Evolutionary conservation across 805 yeast genomes (phyloP), one percentile per base, ranked within the genome.

Genomic region (Yarrowia sp.): DNA sequence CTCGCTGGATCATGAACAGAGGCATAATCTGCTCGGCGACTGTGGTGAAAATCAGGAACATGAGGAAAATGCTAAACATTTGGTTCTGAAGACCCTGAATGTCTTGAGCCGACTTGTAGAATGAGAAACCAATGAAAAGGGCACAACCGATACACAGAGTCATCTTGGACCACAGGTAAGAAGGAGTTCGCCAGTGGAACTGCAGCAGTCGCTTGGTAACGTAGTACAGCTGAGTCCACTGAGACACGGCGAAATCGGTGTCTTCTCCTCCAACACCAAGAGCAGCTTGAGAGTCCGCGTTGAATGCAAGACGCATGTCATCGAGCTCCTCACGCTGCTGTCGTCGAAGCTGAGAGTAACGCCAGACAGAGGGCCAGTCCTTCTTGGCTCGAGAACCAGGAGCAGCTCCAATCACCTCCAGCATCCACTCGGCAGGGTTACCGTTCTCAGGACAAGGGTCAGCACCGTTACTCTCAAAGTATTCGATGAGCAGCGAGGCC

Each of bases 381-480:
- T 68, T 64, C 33, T 68, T 71, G 13, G 78, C 77, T 12, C 68
- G 68, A 10, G 77, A 72, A 24, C 77, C 80, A 61, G 79, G 79
- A 49, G 76, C 79, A 67, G 80, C 81, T 39, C 84, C 82, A 66
- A 75, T 73, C n/a, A 72, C 74, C 70, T 89, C 89, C 78, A 92
- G 81, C 96, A 92, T 92, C 95, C 96, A 92, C 79, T 91, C 97
- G 14, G 93, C 94, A 39, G 94, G 95, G 71, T 90, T 90, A 6
- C 91, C 92, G 49, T 82, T 81, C 8, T 81, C 79, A 20, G 93
- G 92, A 79, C 93, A 89, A 67, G 80, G 79, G 33, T 82, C 83
- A 49, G 92, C 85, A 66, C 92, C 92, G 71, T 88, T 77, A 5
- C 76, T 75, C 76, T 89, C 92, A 73, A 89, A 88, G 74, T 89